Base-by-base conservation (phyloP, 2,329 filamentous ascomycete species). In the Fusarium sacchari region DNA sequence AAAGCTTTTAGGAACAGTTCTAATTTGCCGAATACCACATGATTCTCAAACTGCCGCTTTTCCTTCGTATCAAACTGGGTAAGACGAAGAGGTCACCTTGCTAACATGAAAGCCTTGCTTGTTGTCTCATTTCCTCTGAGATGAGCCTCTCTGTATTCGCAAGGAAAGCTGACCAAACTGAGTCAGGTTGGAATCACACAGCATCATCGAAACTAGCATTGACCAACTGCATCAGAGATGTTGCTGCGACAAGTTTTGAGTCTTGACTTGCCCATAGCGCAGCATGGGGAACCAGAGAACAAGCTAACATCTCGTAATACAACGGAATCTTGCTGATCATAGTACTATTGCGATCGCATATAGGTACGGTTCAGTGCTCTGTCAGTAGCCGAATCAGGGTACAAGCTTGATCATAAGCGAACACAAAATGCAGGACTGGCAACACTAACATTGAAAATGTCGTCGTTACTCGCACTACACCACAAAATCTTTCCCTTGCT, bases 321-420 rank as follows among this genome's bases (percentile, higher is more conserved):
- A 43, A 65, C 62, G 52, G 62, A 34, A 60, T 64, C 53, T 68
- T 59, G 49, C 70, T 53, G 61, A 72, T 69, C 46, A 71, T 43
- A 61, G 49, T 64, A 62, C 34, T 49, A 72, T 68, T 66, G 60
- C 39, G 40, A 72, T 37, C 43, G 40, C 53, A 61, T 60, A 49
- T 49, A 47, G 46, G 42, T 37, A 71, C 55, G 53, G 40, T 36
- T 36, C 30, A 58, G 32, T 40, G 32, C 30, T 64, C 62, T 74
- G 50, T 64, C 46, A 47, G 55, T 43, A 74, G 71, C 71, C 71
- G 67, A 55, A 44, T 49, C 60, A 67, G 60, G 49, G 70, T 62
- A 67, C 70, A 57, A 63, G 39, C 47, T 42, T 39, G 17, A 43
- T 50, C 57, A 62, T 46, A 34, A 67, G 55, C 70, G 62, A 73